These are phyloP conservation scores for Nitzschia sp. DNA, from an alignment of 108 stramenopile genomes.

Conservation along the genomic window DNA sequence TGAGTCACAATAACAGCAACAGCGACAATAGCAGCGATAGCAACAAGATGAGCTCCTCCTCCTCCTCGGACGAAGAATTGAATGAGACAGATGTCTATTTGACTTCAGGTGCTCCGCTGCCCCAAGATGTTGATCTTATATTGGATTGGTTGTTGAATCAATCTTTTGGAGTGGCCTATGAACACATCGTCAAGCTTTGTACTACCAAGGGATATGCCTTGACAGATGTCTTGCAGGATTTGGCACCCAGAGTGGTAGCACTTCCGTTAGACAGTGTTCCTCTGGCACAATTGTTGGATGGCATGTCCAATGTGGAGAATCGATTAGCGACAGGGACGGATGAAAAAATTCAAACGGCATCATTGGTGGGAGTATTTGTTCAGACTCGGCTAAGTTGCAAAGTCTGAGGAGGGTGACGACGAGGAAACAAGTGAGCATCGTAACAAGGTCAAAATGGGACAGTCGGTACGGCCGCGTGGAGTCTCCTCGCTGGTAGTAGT, in stretches of 20 bases:
- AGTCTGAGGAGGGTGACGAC: constrained; percentile 4
- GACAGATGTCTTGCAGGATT: constrained; percentile 68
- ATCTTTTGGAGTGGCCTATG: constrained; percentile 53
- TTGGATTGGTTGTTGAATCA: constrained; percentile 73
- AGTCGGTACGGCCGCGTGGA: too few relatives aligned
- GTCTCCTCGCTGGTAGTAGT: too few relatives aligned
- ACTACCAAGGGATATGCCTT: constrained; percentile 78
- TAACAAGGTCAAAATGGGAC: too few relatives aligned
- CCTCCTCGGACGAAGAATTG: constrained; percentile 28
- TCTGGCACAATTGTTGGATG: constrained; percentile 70
- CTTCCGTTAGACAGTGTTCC: constrained; percentile 57
- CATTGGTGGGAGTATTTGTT: constrained; percentile 80
- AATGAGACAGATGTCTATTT: constrained; percentile 76
- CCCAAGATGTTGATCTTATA: constrained; percentile 62
- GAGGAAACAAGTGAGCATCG: too few relatives aligned
- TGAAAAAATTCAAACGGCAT: constrained; percentile 78
- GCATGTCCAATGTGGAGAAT: constrained; percentile 80
- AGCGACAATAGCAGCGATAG: background rate
- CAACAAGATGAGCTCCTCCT: background rate
- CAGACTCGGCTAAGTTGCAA: constrained; percentile 39
- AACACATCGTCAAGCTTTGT: constrained; percentile 57
- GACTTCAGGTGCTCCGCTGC: constrained; percentile 84
- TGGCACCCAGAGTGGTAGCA: constrained; percentile 43
- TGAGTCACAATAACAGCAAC: constrained; percentile 46
- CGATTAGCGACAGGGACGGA: constrained; percentile 78